phyloP scores from a whole-genome alignment of 1,284 basidiomycete species.

The Moesziomyces aphidis region DNA sequence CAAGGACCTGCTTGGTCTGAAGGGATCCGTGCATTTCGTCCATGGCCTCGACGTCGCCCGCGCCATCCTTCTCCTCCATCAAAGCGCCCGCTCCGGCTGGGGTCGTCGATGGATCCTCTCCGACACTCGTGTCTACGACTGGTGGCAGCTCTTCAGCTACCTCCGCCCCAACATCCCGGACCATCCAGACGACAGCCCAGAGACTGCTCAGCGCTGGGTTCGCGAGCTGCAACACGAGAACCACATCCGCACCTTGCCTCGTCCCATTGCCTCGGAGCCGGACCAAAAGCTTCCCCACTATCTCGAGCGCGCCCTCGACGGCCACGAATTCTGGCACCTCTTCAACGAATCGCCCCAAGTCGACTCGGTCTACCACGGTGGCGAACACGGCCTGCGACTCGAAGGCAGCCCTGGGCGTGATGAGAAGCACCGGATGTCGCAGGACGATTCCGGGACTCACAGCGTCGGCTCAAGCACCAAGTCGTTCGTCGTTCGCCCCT shows the following conservation, averaged over 20 bases:
- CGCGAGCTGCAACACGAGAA: conserved; percentile 37
- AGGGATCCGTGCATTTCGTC: conserved; percentile 57
- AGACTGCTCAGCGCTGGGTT: conserved; percentile 37
- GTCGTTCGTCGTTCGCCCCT: conserved; percentile 23
- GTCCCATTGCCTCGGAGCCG: conserved; percentile 33
- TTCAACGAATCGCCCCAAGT: conserved; percentile 28
- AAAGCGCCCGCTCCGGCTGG: conserved; percentile 29
- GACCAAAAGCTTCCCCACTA: conserved; percentile 35
- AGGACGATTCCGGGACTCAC: conserved; percentile 7
- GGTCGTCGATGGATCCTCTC: conserved; percentile 58
- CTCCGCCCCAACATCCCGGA: conserved; percentile 36
- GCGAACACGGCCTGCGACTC: conserved; percentile 17
- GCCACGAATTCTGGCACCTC: conserved; percentile 50
- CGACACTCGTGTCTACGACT: conserved; percentile 49
- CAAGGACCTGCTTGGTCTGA: conserved; percentile 43
- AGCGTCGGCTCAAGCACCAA: conserved; percentile 32
- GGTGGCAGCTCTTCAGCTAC: conserved; percentile 53
- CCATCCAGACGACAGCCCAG: conserved; percentile 32
- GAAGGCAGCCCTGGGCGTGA: background rate
- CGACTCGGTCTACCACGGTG: conserved; percentile 24
- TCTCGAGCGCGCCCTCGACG: conserved; percentile 47
- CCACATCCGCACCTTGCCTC: conserved; percentile 25
- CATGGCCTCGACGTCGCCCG: conserved; percentile 58
- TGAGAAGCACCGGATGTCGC: background rate
- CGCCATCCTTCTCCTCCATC: conserved; percentile 48